Conservation (phyloP, 129 eudicot species). For the Flaveria robusta region DNA sequence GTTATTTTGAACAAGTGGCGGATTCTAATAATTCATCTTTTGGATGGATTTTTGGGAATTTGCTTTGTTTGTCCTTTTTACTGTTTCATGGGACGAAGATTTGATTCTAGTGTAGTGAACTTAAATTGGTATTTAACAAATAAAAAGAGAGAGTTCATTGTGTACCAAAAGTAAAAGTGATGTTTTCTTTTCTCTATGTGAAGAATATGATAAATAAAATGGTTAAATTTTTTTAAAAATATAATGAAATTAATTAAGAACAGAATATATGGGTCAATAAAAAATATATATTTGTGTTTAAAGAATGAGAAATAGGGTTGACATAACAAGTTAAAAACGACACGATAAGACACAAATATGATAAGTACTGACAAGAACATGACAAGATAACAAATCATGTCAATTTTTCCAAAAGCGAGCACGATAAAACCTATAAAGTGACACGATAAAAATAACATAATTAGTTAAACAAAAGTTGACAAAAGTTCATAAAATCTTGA, state of each 20-base stretch:
- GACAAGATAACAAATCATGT: no score
- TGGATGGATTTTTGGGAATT: slow-evolving; percentile 20
- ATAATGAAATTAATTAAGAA: neutral
- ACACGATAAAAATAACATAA: no score
- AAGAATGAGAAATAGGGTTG: no score
- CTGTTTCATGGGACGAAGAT: slow-evolving; percentile 72
- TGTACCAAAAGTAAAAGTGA: slow-evolving; percentile 11
- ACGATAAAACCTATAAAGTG: no score
- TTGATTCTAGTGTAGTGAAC: slow-evolving; percentile 40
- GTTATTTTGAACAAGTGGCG: neutral
- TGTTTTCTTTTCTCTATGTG: neutral
- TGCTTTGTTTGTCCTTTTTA: slow-evolving; percentile 48
- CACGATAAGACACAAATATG: no score
- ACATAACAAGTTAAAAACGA: no score
- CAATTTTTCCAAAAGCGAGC: no score
- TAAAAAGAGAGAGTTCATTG: neutral
- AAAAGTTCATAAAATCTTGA: no score
- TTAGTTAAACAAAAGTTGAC: no score
- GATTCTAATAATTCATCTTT: slow-evolving; percentile 25
- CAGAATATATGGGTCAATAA: neutral
- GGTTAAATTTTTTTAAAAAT: neutral
- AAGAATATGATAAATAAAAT: neutral
- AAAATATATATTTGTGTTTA: no score
- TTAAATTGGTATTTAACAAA: slow-evolving; percentile 2
- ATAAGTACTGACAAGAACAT: no score